Conservation (phyloP, 2,329 filamentous ascomycete genomes). For the Pseudocercospora vitis region DNA sequence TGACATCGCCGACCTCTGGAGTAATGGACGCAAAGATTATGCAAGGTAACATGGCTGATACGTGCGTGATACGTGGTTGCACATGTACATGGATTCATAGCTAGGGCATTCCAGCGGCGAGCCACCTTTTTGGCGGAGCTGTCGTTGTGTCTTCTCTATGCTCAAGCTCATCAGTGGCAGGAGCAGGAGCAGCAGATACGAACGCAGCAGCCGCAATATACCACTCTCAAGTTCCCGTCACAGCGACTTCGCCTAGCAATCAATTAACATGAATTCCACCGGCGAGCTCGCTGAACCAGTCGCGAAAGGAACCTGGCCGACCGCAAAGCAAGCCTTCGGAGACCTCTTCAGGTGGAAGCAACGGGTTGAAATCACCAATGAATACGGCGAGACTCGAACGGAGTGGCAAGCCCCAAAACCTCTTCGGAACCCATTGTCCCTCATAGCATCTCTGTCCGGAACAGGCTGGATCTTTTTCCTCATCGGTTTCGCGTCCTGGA, state of each 20-base stretch:
- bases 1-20: neutral
- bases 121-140: neutral
- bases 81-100: neutral
- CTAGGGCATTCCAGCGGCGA: neutral
- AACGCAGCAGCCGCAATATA: too few relatives aligned
- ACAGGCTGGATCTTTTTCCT: constrained; percentile 73
- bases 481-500: constrained; percentile 74
- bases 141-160: too few relatives aligned
- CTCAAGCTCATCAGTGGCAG: too few relatives aligned
- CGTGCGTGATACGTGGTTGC: constrained; percentile 1
- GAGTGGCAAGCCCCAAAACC: constrained; percentile 69
- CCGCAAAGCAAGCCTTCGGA: constrained; percentile 61
- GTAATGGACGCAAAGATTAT: constrained; percentile 11
- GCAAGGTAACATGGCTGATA: constrained; percentile 6
- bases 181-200: too few relatives aligned
- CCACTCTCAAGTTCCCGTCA: neutral
- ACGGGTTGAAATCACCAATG: constrained; percentile 65
- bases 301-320: constrained; percentile 63
- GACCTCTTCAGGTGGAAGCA: constrained; percentile 75
- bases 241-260: neutral
- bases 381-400: constrained; percentile 62
- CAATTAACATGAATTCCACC: constrained; percentile 30
- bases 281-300: constrained; percentile 62
- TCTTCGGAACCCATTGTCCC: constrained; percentile 68
- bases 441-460: constrained; percentile 63